These are phyloP conservation scores for Basipetospora chlamydospora DNA, from an alignment of 2,329 filamentous ascomycete genomes.

Conservation along the genomic window DNA sequence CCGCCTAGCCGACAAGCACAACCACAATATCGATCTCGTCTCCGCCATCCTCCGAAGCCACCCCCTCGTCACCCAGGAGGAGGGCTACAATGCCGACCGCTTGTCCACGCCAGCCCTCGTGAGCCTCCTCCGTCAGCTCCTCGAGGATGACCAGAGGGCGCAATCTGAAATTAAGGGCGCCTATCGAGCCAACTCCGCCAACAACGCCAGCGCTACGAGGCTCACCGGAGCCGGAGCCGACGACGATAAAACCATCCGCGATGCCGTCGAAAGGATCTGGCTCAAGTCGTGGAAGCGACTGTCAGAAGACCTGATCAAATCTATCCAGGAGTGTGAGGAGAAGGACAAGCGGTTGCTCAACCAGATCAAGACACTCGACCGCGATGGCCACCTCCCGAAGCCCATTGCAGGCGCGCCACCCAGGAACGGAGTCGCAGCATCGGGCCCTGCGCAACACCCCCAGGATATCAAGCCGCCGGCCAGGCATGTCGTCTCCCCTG, in stretches of 20 bases:
- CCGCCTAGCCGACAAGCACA: conserved; percentile 6
- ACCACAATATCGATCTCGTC: conserved; percentile 5
- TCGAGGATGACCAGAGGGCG: conserved; percentile 4
- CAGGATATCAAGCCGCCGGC: not conserved
- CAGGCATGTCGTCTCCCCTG: conserved; percentile 3
- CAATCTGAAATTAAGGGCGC: not conserved
- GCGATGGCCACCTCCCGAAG: not conserved
- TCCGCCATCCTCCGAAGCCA: conserved; percentile 5
- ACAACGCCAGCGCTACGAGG: not conserved
- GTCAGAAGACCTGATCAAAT: conserved; percentile 4
- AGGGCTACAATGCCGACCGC: conserved; percentile 6
- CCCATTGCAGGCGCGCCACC: not conserved
- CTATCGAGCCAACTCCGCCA: not conserved
- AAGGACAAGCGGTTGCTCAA: conserved; percentile 3
- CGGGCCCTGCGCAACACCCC: not conserved
- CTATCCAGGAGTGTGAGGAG: conserved; percentile 4
- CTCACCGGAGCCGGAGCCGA: conserved; percentile 1
- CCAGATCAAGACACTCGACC: conserved; percentile 3
- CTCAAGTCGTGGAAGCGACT: conserved; percentile 4
- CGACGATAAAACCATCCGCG: not conserved
- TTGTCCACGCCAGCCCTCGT: conserved; percentile 1
- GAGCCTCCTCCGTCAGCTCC: conserved; percentile 3
- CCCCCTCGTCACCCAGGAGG: conserved; percentile 4
- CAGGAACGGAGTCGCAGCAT: conserved; percentile 1
- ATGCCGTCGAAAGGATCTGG: conserved; percentile 3